Base-by-base conservation (phyloP, 306 rosid genomes). In the Trifolium subterraneum region DNA sequence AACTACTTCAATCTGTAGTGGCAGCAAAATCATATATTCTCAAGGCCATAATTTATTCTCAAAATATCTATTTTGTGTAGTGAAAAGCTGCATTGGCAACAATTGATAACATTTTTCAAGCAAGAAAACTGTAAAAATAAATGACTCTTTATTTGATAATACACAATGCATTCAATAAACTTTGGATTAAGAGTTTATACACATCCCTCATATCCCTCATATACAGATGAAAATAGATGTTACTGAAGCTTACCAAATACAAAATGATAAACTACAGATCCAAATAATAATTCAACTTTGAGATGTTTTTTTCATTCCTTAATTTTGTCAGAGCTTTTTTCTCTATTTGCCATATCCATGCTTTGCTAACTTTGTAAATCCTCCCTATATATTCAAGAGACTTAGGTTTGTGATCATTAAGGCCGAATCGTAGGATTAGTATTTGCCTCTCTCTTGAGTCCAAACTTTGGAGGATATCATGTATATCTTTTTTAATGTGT, bases 371-470 rank as follows among this genome's bases (percentile, higher is more conserved):
- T 29, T 62, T 72, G 74, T 86, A 86, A 68, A 80, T 82, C 78
- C 59, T 91, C 66, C 98, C 95, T 20, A 86, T 87, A 38, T 91
- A 90, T 68, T 87, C 91, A 8, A 90, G 95, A 19, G 98, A 91
- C 80, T 76, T 87, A 51, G 95, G 94, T 54, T 73, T 81, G 77
- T 66, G 77, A 84, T 85, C 87, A 31, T 64, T 25, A 18, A 94
- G 91, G 18, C 98, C 98, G 56, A 85, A 94, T 14, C 96, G 90
- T 51, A 94, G 80, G 61, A 64, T 58, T 86, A 90, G 36, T 50
- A 90, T 87, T 81, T 90, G 90, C 72, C 88, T 90, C 79, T 91
- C 96, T 80, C 91, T 87, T 2, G 86, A 58, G 67, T 88, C 86
- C 90, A 94, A 85, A 71, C 87, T 76, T 72, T 75, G 47, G 73